Base-by-base conservation (phyloP, 352 stramenopile species). In the Phytophthora syringae region DNA sequence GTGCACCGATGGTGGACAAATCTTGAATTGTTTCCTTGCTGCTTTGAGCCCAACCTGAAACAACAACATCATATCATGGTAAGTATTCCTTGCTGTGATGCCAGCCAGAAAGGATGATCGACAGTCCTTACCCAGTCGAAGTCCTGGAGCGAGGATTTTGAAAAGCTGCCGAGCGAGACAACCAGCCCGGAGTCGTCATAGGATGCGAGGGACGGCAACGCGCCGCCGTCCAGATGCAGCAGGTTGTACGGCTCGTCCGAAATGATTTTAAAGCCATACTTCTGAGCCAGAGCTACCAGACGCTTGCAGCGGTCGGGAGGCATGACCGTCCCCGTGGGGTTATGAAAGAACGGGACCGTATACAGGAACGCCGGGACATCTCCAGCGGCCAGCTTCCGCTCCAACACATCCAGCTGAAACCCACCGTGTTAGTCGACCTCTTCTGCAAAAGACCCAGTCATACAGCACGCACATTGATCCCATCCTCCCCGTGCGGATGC, bases 191-290 rank as follows among this genome's bases (percentile, higher is more conserved):
- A 83, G 27, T 77, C 71, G 28, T 94, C 87, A 42, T 83, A 91
- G 15, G 82, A 88, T 9, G 84, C 79, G 15, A 96, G 71, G 7
- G 86, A 77, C n/a, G 79, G 73, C 21, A 83, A 67, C 4, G 74
- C 68, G 15, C 67, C 60, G 6, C 76, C 67, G 20, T 90, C 68
- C 52, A 93, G 91, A 30, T 87, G 84, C 21, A 98, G 73, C 28
- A 98, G 70, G 64, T 98, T 95, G 80, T 98, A 98, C 3, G 97
- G 93, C 68, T 98, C 95, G 72, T 98, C 93, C 15, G 90, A 92
- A 43, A 98, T 82, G 60, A 98, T 78, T 27, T 79, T 59, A 60
- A 98, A 96, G 40, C 76, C 75, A 58, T 94, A 95, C 49, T 88
- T 78, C 12, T 84, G 64, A 1, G 88, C 88, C 58, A 98, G 90